phyloP scores from a whole-genome alignment of 176 grass and related monocot genomes.

The Puccinellia tenuiflora region DNA sequence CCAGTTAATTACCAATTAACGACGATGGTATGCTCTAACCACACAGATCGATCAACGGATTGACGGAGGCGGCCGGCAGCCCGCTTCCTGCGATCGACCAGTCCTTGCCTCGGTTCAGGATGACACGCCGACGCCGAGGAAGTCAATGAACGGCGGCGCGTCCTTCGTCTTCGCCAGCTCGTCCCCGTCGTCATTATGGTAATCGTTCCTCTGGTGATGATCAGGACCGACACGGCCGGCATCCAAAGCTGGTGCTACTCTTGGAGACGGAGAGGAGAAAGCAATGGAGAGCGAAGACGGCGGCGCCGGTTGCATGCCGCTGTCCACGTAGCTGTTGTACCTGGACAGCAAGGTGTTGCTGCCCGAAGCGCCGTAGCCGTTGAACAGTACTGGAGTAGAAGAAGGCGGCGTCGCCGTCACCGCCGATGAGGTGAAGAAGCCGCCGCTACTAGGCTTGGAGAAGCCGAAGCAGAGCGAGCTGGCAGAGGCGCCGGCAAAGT shows the following conservation, averaged over 20 bases:
- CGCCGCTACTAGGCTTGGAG: background rate
- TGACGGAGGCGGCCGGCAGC: background rate
- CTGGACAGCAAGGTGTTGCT: background rate
- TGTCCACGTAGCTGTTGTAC: conserved; percentile 17
- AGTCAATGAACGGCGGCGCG: conserved; percentile 50
- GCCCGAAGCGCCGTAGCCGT: background rate
- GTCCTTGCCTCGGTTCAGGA: background rate
- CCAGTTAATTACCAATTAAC: background rate
- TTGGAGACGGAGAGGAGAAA: conserved; percentile 19
- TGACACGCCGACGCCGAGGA: conserved; percentile 51
- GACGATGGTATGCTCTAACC: conserved; percentile 9
- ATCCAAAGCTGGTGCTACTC: conserved; percentile 13
- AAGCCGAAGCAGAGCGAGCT: conserved; percentile 34
- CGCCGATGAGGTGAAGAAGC: conserved; percentile 4
- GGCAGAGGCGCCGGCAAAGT: background rate
- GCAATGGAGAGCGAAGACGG: conserved; percentile 18
- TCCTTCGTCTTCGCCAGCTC: background rate
- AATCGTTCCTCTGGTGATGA: conserved; percentile 7
- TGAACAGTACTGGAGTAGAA: background rate
- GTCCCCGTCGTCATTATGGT: background rate
- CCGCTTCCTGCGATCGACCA: background rate
- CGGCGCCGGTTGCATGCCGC: background rate
- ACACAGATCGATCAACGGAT: conserved; percentile 2
- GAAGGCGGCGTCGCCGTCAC: background rate
- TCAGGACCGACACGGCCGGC: background rate